phyloP scores from a whole-genome alignment of 495 filamentous ascomycete species.

The Podospora fimiseda region DNA sequence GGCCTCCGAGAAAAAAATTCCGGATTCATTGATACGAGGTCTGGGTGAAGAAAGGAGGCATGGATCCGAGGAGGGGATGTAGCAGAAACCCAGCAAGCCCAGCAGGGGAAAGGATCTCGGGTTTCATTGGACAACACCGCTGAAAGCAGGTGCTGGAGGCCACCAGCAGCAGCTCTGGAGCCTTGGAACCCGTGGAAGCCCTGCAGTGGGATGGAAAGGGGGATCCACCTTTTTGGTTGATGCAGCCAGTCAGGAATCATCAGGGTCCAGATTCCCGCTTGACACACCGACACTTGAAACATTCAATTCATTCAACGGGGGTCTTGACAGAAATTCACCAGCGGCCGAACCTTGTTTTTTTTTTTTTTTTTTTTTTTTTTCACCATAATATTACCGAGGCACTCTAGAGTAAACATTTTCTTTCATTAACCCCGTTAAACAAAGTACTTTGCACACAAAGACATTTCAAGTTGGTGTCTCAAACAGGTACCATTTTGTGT shows the following conservation, averaged over 20 bases:
- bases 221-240: neutral
- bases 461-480: too few species aligned
- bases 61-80: neutral
- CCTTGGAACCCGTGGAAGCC: too few species aligned
- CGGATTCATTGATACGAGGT: neutral
- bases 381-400: too few species aligned
- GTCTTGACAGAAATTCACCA: too few species aligned
- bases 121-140: slow-evolving; percentile 13
- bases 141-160: slow-evolving; percentile 8
- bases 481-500: too few species aligned
- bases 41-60: neutral
- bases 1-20: neutral
- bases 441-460: too few species aligned
- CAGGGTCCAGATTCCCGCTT: neutral
- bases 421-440: too few species aligned
- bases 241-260: neutral
- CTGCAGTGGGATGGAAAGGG: slow-evolving; percentile 2
- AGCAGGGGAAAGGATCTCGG: too few species aligned
- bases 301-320: too few species aligned
- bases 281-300: slow-evolving; percentile 7
- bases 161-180: neutral
- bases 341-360: too few species aligned
- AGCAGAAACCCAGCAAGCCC: slow-evolving; percentile 12
- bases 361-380: too few species aligned
- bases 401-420: too few species aligned